Conservation (phyloP, 202 grass and related monocot species). For the Bolboschoenoplectus hybrid region DNA sequence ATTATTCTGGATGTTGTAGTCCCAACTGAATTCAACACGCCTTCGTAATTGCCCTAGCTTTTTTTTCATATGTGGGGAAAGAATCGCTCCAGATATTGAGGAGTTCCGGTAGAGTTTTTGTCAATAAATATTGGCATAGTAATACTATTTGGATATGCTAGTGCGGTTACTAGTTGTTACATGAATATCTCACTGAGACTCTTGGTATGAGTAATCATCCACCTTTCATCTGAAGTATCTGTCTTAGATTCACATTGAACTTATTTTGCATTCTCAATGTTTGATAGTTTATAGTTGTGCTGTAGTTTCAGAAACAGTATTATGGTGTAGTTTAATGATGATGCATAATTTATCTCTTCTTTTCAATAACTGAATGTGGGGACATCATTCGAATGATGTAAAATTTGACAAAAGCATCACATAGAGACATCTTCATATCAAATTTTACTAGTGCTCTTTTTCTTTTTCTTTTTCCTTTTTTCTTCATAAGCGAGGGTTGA, state of each 20-base stretch:
- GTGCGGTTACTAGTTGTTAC: background rate
- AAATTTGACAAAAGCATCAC: background rate
- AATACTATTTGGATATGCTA: slow-evolving; percentile 3
- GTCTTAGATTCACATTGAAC: background rate
- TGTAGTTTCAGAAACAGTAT: background rate
- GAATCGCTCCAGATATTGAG: background rate
- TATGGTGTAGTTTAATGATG: background rate
- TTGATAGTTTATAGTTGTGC: background rate
- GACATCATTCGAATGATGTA: background rate
- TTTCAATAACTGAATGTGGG: background rate
- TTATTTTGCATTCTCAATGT: background rate
- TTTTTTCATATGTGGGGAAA: too few species aligned
- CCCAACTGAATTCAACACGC: background rate
- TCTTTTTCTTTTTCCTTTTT: background rate
- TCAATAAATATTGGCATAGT: background rate
- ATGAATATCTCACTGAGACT: background rate
- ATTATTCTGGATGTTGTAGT: background rate
- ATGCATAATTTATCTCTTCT: background rate
- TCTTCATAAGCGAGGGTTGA: background rate
- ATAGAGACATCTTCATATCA: background rate
- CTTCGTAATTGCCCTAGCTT: background rate
- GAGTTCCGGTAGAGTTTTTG: background rate
- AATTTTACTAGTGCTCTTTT: background rate
- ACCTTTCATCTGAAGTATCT: background rate
- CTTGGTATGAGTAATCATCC: background rate